Base-by-base conservation (phyloP, 495 filamentous ascomycete genomes). In the Hyaloscypha variabilis region DNA sequence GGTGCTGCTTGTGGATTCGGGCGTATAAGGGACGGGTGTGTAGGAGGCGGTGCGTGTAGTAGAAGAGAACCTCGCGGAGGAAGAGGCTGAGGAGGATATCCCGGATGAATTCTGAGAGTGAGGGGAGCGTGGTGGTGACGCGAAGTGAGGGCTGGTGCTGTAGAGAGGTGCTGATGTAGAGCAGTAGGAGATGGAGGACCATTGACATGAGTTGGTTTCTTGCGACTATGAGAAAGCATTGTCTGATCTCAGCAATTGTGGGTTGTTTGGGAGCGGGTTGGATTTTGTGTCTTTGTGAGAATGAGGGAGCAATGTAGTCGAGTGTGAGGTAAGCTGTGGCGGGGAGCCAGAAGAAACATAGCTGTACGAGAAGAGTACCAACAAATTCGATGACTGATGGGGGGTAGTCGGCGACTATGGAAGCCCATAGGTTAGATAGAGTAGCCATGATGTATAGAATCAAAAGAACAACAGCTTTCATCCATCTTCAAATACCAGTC, bases 1-100 rank as follows among this genome's bases (percentile, higher is more conserved):
- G 85, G 65, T 88, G 86, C 30, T 75, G 69, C 58, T 85, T 86
- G 75, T 89, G 86, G 56, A 89, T 79, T 8, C 61, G 67, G 25
- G 67, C 69, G 74, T 86, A 88, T 13, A 88, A 60, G 6, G 46
- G 63, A 0, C 77, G 82, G 5, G 73, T 70, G 73, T 91, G 81
- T 30, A 90, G 74, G 34, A 83, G 63, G 29, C 83, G 77, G 71
- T 91, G 83, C 64, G 74, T 62, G 65, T 83, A 83, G 72, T 87
- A 88, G 74, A 88, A 88, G 5, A 81, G 30, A 11, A 77, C 46
- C 68, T 90, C 83, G 67, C 86, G 76, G 61, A 77, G 36, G 36
- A 86, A 64, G 29, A 81, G 52, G 65, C 79, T 77, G 70, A 83
- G 30, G 55, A 80, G 8, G 58, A 87, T 54, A 67, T 88, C 78